A percentile compares a stretch with the other conserved stretches of the same genome.
phyloP scores from a whole-genome alignment of 495 filamentous ascomycete genomes.

The Aspergillus cavernicola region DNA sequence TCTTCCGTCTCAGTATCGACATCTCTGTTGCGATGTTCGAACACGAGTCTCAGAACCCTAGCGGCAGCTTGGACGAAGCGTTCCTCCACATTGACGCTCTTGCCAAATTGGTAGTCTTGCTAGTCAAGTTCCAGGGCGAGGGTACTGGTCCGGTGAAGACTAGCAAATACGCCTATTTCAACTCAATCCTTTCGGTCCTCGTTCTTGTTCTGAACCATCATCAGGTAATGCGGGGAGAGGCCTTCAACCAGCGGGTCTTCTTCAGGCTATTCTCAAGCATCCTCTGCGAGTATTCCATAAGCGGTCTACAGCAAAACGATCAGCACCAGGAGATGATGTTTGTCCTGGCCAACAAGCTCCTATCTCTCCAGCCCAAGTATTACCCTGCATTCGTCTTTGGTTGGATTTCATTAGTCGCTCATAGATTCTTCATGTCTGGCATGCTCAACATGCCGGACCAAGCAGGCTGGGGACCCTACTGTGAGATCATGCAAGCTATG shows the following conservation, averaged over 20 bases:
- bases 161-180: conserved; percentile 63
- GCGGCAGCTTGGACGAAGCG: conserved; percentile 60
- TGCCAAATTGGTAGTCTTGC: conserved; percentile 71
- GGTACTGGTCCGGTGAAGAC: conserved; percentile 52
- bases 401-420: conserved; percentile 78
- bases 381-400: conserved; percentile 78
- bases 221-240: conserved; percentile 73
- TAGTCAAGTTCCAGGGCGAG: conserved; percentile 68
- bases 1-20: conserved; percentile 80
- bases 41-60: conserved; percentile 53
- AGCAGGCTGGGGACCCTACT: conserved; percentile 70
- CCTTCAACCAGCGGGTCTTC: conserved; percentile 84
- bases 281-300: conserved; percentile 61
- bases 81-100: conserved; percentile 82
- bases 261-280: conserved; percentile 86
- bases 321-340: conserved; percentile 68
- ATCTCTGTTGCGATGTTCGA: conserved; percentile 73
- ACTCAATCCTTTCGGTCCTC: conserved; percentile 68
- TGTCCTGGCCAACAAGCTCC: conserved; percentile 67
- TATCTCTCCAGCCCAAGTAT: conserved; percentile 68
- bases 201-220: conserved; percentile 82
- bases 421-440: conserved; percentile 81
- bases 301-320: conserved; percentile 43
- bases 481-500: conserved; percentile 69
- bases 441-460: conserved; percentile 68